A percentile compares a stretch with the other conserved stretches of the same genome.
These are phyloP conservation scores for Starmera pachycereana DNA, from an alignment of 805 yeast genomes.

Conservation along the genomic window DNA sequence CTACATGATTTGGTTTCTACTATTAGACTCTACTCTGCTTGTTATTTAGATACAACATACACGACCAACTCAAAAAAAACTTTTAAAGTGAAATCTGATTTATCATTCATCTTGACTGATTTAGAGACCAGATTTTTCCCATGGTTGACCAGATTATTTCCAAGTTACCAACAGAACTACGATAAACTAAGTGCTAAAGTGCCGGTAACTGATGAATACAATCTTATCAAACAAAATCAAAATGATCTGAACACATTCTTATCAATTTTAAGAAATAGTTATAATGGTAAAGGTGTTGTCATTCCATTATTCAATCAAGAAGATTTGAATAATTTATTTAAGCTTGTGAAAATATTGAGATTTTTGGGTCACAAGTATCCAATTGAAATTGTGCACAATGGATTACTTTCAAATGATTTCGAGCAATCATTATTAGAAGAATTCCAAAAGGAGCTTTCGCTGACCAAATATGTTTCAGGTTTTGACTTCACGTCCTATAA, in stretches of 20 bases:
- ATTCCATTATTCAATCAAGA: conserved; percentile 12
- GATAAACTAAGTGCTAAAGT: conserved; percentile 20
- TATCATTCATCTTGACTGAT: conserved; percentile 16
- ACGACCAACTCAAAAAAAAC: conserved; percentile 1
- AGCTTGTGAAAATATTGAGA: conserved; percentile 13
- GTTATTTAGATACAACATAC: conserved; percentile 5
- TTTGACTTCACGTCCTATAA: neutral
- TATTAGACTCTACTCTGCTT: conserved; percentile 13
- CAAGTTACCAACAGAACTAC: conserved; percentile 27
- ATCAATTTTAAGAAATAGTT: conserved; percentile 9
- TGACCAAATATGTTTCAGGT: neutral
- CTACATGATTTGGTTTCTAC: conserved; percentile 7
- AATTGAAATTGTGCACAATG: conserved; percentile 19
- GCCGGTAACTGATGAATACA: conserved; percentile 13
- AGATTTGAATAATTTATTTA: conserved; percentile 10
- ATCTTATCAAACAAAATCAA: conserved; percentile 1
- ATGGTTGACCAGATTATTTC: conserved; percentile 28
- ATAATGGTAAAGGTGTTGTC: conserved; percentile 21
- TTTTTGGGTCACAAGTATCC: conserved; percentile 17
- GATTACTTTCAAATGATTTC: conserved; percentile 5
- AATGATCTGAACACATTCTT: conserved; percentile 11
- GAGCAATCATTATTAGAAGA: conserved; percentile 3
- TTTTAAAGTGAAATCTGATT: conserved; percentile 2
- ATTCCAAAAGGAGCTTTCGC: conserved; percentile 4
- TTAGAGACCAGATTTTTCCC: conserved; percentile 27